Percentiles rank a stretch among this genome's conserved stretches.
Evolutionary conservation across 2,329 filamentous ascomycete species (phyloP).

Genomic region (Plectosphaerella plurivora): DNA sequence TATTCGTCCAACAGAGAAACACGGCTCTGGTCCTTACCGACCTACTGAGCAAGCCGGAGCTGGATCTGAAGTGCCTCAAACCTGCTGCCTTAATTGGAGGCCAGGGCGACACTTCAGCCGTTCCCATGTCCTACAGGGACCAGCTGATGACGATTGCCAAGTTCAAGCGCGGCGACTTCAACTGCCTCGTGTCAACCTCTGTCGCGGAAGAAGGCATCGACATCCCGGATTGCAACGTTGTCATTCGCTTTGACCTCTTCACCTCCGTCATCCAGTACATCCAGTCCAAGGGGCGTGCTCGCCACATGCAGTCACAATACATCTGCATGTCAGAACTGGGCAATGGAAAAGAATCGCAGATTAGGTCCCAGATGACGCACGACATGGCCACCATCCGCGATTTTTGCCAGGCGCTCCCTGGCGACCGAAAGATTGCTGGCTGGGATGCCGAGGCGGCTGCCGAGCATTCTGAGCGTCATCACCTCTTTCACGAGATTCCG

Average conservation of each 20-base stretch:
- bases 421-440: conserved; percentile 65
- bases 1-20: conserved; percentile 78
- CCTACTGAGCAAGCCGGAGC: conserved; percentile 53
- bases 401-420: conserved; percentile 72
- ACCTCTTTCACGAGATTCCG: conserved; percentile 55
- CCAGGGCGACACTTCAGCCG: not conserved
- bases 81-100: conserved; percentile 50
- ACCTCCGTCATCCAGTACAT: conserved; percentile 90
- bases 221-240: conserved; percentile 62
- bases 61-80: conserved; percentile 55
- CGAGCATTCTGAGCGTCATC: conserved; percentile 41
- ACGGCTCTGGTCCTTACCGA: conserved; percentile 71
- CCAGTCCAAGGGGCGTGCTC: conserved; percentile 83
- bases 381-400: conserved; percentile 62
- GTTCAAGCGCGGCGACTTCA: conserved; percentile 54
- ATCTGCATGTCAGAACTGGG: conserved; percentile 75
- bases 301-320: conserved; percentile 73
- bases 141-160: conserved; percentile 71
- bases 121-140: conserved; percentile 58
- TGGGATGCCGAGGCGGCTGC: conserved; percentile 53
- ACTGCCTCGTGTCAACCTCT: conserved; percentile 63
- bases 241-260: conserved; percentile 80
- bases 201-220: conserved; percentile 66
- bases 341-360: conserved; percentile 56
- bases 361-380: conserved; percentile 54